Evolutionary conservation across 2,329 filamentous ascomycete genomes (phyloP), one percentile per base, ranked within the genome.

Genomic region (Eurotiales sp.): DNA sequence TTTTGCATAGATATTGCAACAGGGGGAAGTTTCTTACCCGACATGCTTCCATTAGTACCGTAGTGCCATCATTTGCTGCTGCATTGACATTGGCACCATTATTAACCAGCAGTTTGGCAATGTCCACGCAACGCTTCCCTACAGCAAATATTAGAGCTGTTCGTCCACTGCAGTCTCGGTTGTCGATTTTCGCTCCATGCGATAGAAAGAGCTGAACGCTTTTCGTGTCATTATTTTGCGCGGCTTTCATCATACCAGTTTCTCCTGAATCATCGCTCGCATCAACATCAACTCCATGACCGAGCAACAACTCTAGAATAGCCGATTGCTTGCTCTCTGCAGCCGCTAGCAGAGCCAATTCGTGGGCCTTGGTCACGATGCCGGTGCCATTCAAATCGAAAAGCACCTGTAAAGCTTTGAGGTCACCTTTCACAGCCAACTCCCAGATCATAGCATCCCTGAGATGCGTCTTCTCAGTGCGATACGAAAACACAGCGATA

Each of bases 21-120:
- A 45, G 40, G 4, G 32, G 23, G 8, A 50, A n/a, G 11, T 34
- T 30, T 40, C 21, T 30, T 15, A 2, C 17, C 11, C 22, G 30
- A n/a, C 25, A 30, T 10, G 51, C 51, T 7, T 19, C 37, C 32
- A 53, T 53, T 12, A 53, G 34, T 11, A 32, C 12, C 4, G 51
- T 53, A 4, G 27, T 46, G 3, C 46, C 51, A 15, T 15, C 15
- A 3, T n/a, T 8, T 2, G 32, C 46, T 3, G 15, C 34, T 2
- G 40, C 49, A 48, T 66, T 57, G 4, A 62, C 36, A 21, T 61
- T 43, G 1, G 59, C 61, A 0, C 58, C 59, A 1, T 32, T 22
- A 3, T 53, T 27, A 2, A 64, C 14, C 14, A 67, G 58, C 12
- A 64, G 27, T 2, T 54, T 8, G 10, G 59, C 50, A 45, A 58